A percentile compares a stretch with the other conserved stretches of the same genome.
phyloP scores from a whole-genome alignment of 345 rosid genomes.

The Carallia brachiata region DNA sequence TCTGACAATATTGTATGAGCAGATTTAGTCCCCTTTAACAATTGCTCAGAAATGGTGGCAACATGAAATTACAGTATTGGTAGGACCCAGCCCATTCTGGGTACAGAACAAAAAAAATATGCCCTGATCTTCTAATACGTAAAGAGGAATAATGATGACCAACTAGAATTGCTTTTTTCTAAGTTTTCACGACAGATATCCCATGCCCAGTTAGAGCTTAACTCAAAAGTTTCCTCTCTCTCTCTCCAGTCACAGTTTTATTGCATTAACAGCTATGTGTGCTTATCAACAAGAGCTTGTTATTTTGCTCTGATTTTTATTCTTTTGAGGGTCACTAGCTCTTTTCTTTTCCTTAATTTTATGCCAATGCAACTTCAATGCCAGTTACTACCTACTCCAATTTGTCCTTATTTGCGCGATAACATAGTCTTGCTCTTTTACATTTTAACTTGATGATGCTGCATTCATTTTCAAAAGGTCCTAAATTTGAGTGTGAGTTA shows the following conservation, averaged over 20 bases:
- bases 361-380: constrained; percentile 6
- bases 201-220: background rate
- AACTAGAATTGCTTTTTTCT: constrained; percentile 1
- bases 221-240: constrained; percentile 4
- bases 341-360: background rate
- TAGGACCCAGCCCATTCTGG: constrained; percentile 3
- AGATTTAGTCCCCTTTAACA: background rate
- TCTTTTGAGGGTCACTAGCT: background rate
- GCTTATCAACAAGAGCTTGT: constrained; percentile 15
- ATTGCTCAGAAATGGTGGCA: background rate
- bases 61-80: background rate
- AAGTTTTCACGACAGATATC: constrained; percentile 14
- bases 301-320: background rate
- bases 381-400: background rate
- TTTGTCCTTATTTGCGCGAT: background rate
- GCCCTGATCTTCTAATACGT: background rate
- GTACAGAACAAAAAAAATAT: background rate
- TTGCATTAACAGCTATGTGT: background rate
- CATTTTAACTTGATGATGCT: constrained; percentile 28
- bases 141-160: constrained; percentile 2
- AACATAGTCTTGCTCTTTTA: background rate
- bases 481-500: background rate
- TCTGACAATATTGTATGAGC: background rate
- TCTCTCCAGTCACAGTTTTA: background rate
- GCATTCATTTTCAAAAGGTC: background rate